Percentiles rank a stretch among this genome's conserved stretches.
phyloP scores from a whole-genome alignment of 2,329 filamentous ascomycete genomes.

The Cytospora piceicola region DNA sequence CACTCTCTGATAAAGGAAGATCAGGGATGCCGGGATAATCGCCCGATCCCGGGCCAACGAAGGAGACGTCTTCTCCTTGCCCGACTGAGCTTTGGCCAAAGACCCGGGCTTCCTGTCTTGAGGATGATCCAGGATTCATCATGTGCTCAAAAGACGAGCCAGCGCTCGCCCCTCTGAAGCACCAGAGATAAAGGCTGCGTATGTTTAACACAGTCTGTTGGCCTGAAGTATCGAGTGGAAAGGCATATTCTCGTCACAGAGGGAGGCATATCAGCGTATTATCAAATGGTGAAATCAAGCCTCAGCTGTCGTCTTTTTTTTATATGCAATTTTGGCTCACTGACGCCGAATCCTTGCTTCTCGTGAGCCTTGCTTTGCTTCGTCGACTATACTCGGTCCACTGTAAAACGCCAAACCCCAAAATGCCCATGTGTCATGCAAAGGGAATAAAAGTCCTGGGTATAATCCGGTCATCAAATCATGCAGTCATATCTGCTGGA shows the following conservation, averaged over 20 bases:
- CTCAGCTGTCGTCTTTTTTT: neutral
- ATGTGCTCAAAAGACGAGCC: neutral
- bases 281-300: neutral
- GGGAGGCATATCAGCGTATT: neutral
- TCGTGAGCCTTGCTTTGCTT: neutral
- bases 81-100: neutral
- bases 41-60: too few species aligned
- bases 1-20: neutral
- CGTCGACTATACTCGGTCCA: neutral
- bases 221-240: neutral
- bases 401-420: neutral
- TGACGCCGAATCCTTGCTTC: neutral
- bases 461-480: constrained; percentile 15
- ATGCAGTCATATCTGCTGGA: neutral
- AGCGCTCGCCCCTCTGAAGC: neutral
- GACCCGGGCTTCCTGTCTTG: neutral
- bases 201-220: neutral
- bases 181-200: neutral
- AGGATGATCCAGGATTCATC: neutral
- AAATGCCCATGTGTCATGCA: constrained; percentile 2
- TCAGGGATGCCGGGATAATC: neutral
- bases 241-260: neutral
- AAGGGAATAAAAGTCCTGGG: neutral
- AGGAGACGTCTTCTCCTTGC: neutral
- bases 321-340: neutral